Base-by-base conservation (phyloP, 2,329 filamentous ascomycete species). In the Talaromyces sp. region DNA sequence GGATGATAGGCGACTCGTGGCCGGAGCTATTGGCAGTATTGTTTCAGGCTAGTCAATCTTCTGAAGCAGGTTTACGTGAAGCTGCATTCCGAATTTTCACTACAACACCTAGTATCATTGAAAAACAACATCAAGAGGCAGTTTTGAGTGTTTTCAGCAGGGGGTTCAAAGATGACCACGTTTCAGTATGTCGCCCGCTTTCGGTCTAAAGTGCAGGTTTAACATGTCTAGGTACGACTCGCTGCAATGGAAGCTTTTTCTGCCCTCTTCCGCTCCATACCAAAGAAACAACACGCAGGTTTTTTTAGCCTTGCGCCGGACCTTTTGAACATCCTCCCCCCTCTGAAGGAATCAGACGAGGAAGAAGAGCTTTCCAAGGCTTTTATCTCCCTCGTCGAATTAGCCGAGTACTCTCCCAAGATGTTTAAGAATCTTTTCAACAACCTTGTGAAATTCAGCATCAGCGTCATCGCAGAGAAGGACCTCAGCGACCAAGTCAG, bases 361-460 rank as follows among this genome's bases (percentile, higher is more conserved):
- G 95, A 92, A 12, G 93, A 97, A 14, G 88, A 96, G 67, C 86
- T 99, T 16, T 93, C 91, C 68, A 92, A 92, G 73, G 93, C 93
- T 23, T 86, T 99, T 46, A 82, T 97, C 62, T 89, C 93, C 25
- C 84, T 99, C 55, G 97, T 99, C 70, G 95, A 98, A 67, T 84
- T 99, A 61, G 95, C 95, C 42, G 95, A 98, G 77, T 85, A 89
- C n/a, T 90, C 91, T 23, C 92, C 93, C 23, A 96, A 95, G 79
- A 98, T 98, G 93, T 99, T 99, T 81, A 96, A 95, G 79, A 85
- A 84, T 21, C 83, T 96, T n/a, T 99, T 99, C 80, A 89, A 90
- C 72, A 93, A 92, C 71, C 83, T 99, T 3, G 93, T 98, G 58
- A 88, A 91, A 69, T 97, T 99, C 78, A 93, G 89, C 75, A 88